Evolutionary conservation across 1,284 basidiomycete genomes (phyloP), one percentile per base, ranked within the genome.

Genomic region (Exobasidium rhododendri): DNA sequence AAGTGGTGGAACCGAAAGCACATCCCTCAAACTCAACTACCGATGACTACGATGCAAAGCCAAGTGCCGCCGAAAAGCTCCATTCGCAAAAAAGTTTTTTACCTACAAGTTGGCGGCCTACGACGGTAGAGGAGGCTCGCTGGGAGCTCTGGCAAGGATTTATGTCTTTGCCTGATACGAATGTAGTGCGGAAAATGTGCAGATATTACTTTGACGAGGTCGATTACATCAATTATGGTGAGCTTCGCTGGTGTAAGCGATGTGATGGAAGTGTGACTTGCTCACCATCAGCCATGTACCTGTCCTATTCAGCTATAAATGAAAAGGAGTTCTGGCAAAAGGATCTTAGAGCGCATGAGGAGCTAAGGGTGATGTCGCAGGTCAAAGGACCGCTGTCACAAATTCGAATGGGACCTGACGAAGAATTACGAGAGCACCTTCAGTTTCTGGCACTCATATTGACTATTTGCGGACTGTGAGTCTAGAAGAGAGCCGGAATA

Each of bases 131-230:
- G 17, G 26, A 57, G 30, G 26, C 26, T n/a, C 11, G 35, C 3
- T 26, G n/a, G 20, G 56, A 44, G 7, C 57, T 74, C 14, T 61
- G 61, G n/a, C 62, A 69, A 20, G 69, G 73, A 44, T 45, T 63
- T 44, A 43, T 56, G 6, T 49, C 59, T 6, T 44, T 74, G 7
- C 72, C 72, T 1, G 62, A 63, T 54, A 58, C 67, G 14, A 54
- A 30, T 22, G 60, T 59, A 30, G 61, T 73, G 3, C 59, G 57
- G 28, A 30, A 45, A 4, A 59, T 75, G 32, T 57, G 57, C 55
- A 56, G 62, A 20, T 63, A 63, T 28, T 75, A 69, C 54, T 61
- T 66, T 24, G 57, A 59, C 26, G 70, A 75, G 43, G 61, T 75
- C 4, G 65, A 66, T 52, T 70, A 66, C 63, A 65, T 68, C 57